Evolutionary conservation across 179 eudicot species (phyloP), one percentile per base, ranked within the genome.

Genomic region (Actinidia chinensis): DNA sequence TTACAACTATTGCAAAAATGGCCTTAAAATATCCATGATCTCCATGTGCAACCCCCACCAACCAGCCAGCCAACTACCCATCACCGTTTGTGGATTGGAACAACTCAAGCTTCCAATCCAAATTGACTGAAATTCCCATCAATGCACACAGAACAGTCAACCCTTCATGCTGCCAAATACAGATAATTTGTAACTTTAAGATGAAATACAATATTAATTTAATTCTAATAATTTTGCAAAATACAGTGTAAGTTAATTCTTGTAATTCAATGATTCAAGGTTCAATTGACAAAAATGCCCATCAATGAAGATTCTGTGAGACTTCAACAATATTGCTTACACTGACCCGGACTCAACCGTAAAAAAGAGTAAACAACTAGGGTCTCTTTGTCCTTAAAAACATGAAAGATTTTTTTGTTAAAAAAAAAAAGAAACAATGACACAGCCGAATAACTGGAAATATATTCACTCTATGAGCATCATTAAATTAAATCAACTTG

Each of bases 31-130:
- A 51, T 51, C 46, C 23, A 48, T 11, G 9, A 70, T 15, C 46
- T 51, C 43, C 60, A 50, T 50, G 75, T 71, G 75, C 60, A 71
- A 71, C 13, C 40, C 42, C 75, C 50, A 28, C 75, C 75, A 71
- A 51, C 73, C 20, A 68, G 15, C 54, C 47, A 72, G 25, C 63
- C 2, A n/a, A n/a, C n/a, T n/a, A n/a, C n/a, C n/a, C n/a, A n/a
- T n/a, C 71, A 47, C 28, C n/a, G 18, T 3, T 67, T 15, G 51
- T 43, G 2, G 42, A n/a, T 11, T 44, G 52, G 25, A 43, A 10
- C 71, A 68, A 43, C 71, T 44, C 14, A 4, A 15, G 25, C 17
- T 52, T 73, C 48, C 15, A 73, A 18, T 73, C 18, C 28, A 12
- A 73, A 18, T 52, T 70, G 47, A 36, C 36, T 20, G 28, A 58